phyloP scores from a whole-genome alignment of 2,329 filamentous ascomycete genomes.

The Pseudodiploospora longispora region DNA sequence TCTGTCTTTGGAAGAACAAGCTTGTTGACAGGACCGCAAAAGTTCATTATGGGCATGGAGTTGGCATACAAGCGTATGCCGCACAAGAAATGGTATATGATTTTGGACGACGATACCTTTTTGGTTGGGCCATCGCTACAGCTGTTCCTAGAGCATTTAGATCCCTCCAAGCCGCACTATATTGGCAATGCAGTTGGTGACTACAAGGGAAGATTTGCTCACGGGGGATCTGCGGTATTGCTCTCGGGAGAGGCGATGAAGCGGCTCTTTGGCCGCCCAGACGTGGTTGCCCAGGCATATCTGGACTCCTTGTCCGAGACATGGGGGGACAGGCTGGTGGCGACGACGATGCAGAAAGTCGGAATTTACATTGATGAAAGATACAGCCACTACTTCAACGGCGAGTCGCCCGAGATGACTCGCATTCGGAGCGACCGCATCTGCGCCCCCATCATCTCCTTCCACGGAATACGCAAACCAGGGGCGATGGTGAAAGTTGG shows the following conservation, averaged over 20 bases:
- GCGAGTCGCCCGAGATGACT: slow-evolving; percentile 41
- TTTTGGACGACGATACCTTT: slow-evolving; percentile 51
- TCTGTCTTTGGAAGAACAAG: slow-evolving; percentile 1
- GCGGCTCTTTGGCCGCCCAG: slow-evolving; percentile 34
- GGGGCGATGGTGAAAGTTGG: slow-evolving; percentile 39
- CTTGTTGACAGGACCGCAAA: neutral
- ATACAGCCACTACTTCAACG: slow-evolving; percentile 48
- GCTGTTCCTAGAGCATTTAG: slow-evolving; percentile 40
- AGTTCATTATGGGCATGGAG: slow-evolving; percentile 50
- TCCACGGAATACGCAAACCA: slow-evolving; percentile 40
- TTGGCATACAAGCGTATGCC: slow-evolving; percentile 42
- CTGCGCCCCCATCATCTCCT: slow-evolving; percentile 47
- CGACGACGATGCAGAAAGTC: slow-evolving; percentile 43
- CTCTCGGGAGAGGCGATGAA: slow-evolving; percentile 43
- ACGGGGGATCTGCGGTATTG: slow-evolving; percentile 47
- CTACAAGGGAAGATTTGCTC: slow-evolving; percentile 46
- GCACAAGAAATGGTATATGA: slow-evolving; percentile 50
- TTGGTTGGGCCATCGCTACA: slow-evolving; percentile 41
- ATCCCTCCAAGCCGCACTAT: slow-evolving; percentile 39
- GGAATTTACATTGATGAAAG: slow-evolving; percentile 48
- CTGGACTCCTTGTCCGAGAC: slow-evolving; percentile 41
- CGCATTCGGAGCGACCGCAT: slow-evolving; percentile 41
- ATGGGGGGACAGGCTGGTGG: slow-evolving; percentile 47
- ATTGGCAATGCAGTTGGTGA: slow-evolving; percentile 51
- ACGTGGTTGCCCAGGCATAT: slow-evolving; percentile 36